Conservation (phyloP, 1,284 basidiomycete species). For the Cryptococcus sp. region DNA sequence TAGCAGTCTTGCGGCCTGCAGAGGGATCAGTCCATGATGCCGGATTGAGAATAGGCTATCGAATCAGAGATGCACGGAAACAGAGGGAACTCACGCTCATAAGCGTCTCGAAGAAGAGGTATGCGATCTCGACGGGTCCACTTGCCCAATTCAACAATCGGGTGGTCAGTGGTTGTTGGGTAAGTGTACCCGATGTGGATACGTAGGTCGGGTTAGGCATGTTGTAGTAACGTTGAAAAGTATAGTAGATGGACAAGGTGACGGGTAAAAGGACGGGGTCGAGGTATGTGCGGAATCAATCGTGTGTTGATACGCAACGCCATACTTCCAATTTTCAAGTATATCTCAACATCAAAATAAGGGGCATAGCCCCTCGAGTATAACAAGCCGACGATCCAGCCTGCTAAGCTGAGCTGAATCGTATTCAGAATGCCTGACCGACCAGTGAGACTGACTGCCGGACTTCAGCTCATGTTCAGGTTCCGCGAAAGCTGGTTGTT, state of each 20-base stretch:
- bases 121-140: conserved; percentile 18
- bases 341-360: too few species aligned
- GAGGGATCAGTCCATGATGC: conserved; percentile 23
- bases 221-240: too few species aligned
- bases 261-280: neutral
- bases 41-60: conserved; percentile 32
- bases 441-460: neutral
- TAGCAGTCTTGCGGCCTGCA: conserved; percentile 3
- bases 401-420: too few species aligned
- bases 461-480: conserved; percentile 16
- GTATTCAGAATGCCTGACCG: neutral
- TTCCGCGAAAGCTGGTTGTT: conserved; percentile 70
- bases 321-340: too few species aligned
- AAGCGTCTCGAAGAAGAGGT: conserved; percentile 40
- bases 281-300: neutral
- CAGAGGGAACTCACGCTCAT: conserved; percentile 27
- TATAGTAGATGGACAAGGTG: neutral
- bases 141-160: conserved; percentile 12
- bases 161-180: conserved; percentile 23
- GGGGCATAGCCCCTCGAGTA: too few species aligned
- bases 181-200: conserved; percentile 32
- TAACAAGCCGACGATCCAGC: too few species aligned
- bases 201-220: conserved; percentile 30
- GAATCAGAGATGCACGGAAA: neutral
- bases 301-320: too few species aligned